Evolutionary conservation across 2,329 filamentous ascomycete species (phyloP), one percentile per base, ranked within the genome.

Genomic region (Seiridium unicorne): DNA sequence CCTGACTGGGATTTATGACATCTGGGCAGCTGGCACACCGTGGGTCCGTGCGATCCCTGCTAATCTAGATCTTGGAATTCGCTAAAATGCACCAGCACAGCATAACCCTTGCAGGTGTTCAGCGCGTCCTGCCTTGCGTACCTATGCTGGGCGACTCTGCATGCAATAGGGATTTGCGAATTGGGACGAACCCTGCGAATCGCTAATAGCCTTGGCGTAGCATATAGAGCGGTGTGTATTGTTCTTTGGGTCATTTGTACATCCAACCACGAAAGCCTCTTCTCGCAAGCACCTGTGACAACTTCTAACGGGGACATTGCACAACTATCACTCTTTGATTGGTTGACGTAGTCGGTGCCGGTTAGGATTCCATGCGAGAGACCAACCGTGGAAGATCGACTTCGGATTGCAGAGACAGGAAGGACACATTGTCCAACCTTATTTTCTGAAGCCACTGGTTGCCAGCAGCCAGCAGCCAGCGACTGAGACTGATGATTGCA

Each of bases 51-150:
- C 54, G 13, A 34, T 11, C 42, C 31, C 31, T 44, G 54, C 34
- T 32, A 55, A 53, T 53, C 40, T 55, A 44, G 51, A 54, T 54
- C 51, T 54, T 54, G 51, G 51, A 54, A 35, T 11, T 49, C 47
- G 47, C 47, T 49, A 49, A 49, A 18, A 26, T 49, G 26, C 32
- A 49, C n/a, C 47, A 49, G 32, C 35, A 11, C 26, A 49, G 47
- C 18, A 26, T 26, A 26, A 26, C 18, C 18, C 18, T 26, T 31
- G 26, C 32, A 32, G 26, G 32, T 49, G 6, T 49, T 49, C 6
- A 31, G 26, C 35, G 47, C 18, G 32, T n/a, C 26, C 18, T 32
- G 8, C n/a, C 5, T 32, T 49, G 47, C 26, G 26, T 13, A 11
- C 26, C 8, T 10, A n/a, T 48, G 4, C n/a, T 13, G 44, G 44